Conservation (phyloP, 225 moss, liverwort and hornwort genomes). For the Physcomitrium patens region DNA sequence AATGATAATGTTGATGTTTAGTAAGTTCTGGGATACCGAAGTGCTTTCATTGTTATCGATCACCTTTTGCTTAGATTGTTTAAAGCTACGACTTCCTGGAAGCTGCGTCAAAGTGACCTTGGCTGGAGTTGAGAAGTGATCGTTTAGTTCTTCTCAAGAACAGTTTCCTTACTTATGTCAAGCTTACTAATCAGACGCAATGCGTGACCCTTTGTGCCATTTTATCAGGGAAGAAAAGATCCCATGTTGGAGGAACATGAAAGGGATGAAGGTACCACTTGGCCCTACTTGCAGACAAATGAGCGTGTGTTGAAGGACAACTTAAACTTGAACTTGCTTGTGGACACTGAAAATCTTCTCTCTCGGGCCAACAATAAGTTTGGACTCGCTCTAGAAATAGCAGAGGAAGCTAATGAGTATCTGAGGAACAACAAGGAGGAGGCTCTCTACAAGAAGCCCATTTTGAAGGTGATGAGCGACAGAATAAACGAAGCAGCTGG, state of each 20-base stretch:
- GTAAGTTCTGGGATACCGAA: not conserved
- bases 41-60: not conserved
- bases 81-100: slow-evolving; percentile 2
- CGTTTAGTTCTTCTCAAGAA: slow-evolving; percentile 1
- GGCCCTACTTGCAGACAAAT: slow-evolving; percentile 66
- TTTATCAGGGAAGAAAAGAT: slow-evolving; percentile 52
- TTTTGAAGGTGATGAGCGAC: slow-evolving; percentile 87
- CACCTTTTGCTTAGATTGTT: not conserved
- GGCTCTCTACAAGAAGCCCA: slow-evolving; percentile 71
- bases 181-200: not conserved
- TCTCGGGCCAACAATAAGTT: slow-evolving; percentile 76
- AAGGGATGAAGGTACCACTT: not conserved
- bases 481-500: slow-evolving; percentile 83
- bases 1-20: not conserved
- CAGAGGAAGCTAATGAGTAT: slow-evolving; percentile 90
- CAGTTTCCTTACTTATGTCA: not conserved
- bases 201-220: slow-evolving; percentile 23
- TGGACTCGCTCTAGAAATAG: slow-evolving; percentile 81
- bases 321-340: slow-evolving; percentile 62
- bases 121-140: not conserved
- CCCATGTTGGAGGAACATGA: slow-evolving; percentile 45
- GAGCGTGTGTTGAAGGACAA: slow-evolving; percentile 52
- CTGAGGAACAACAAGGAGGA: slow-evolving; percentile 82
- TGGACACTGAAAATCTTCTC: slow-evolving; percentile 74
- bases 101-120: not conserved